phyloP scores from a whole-genome alignment of 495 filamentous ascomycete species.

The Penicillium ucsense region DNA sequence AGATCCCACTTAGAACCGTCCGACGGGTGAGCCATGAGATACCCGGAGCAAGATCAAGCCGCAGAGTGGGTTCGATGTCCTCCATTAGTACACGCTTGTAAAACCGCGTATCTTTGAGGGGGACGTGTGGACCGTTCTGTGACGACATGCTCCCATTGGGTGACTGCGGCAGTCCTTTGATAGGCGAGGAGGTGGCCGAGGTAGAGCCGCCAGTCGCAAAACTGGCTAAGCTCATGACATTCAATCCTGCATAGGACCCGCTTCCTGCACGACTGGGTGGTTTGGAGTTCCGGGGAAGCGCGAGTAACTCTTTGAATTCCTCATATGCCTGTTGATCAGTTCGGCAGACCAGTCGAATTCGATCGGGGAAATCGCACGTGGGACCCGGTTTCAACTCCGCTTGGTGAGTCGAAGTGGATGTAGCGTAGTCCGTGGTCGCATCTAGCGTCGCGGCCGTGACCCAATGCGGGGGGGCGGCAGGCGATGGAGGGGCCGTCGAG shows the following conservation, averaged over 20 bases:
- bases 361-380: conserved; percentile 74
- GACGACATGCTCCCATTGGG: conserved; percentile 33
- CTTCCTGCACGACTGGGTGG: conserved; percentile 55
- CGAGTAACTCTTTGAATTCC: conserved; percentile 74
- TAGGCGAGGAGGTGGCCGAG: conserved; percentile 32
- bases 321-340: conserved; percentile 71
- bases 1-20: conserved; percentile 70
- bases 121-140: conserved; percentile 27
- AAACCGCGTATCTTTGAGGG: conserved; percentile 83
- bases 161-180: conserved; percentile 30
- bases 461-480: conserved; percentile 28
- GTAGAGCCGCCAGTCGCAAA: conserved; percentile 37
- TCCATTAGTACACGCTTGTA: conserved; percentile 82
- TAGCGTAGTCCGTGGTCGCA: conserved; percentile 11
- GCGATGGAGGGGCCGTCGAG: conserved; percentile 62
- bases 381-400: conserved; percentile 65
- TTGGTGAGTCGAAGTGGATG: conserved; percentile 8
- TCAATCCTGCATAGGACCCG: conserved; percentile 56
- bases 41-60: conserved; percentile 80
- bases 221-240: conserved; percentile 50
- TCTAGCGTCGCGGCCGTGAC: conserved; percentile 12
- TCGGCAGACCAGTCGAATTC: conserved; percentile 73
- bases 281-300: conserved; percentile 51
- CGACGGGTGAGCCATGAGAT: conserved; percentile 88
- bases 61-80: conserved; percentile 88